Evolutionary conservation across 2,329 filamentous ascomycete species (phyloP).

Genomic region (Paradendryphiella salina): DNA sequence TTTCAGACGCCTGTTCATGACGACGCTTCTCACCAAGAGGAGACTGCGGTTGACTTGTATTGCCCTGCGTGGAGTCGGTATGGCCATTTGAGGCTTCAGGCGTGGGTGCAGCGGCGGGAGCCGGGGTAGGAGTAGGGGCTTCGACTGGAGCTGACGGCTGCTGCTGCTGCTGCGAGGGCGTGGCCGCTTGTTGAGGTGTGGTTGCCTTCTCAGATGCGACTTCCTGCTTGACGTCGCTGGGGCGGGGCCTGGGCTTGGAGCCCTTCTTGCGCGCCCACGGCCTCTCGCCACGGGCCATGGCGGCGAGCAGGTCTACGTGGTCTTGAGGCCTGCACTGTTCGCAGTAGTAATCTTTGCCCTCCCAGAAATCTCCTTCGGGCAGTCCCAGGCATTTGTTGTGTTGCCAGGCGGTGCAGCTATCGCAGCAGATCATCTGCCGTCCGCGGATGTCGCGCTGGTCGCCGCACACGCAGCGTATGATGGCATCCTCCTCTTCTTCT

Average conservation of each 20-base stretch:
- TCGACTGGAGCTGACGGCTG: conserved; percentile 13
- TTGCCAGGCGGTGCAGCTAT: conserved; percentile 91
- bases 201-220: conserved; percentile 46
- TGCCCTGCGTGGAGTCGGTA: conserved; percentile 29
- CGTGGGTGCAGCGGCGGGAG: conserved; percentile 12
- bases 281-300: conserved; percentile 77
- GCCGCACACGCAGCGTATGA: conserved; percentile 93
- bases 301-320: conserved; percentile 78
- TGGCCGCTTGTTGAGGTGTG: conserved; percentile 23
- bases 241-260: conserved; percentile 62
- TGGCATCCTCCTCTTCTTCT: conserved; percentile 58
- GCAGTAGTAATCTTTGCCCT: conserved; percentile 71
- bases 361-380: conserved; percentile 66
- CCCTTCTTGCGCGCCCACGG: conserved; percentile 73
- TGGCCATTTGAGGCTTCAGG: conserved; percentile 33
- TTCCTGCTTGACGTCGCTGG: conserved; percentile 62
- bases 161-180: conserved; percentile 21
- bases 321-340: conserved; percentile 84
- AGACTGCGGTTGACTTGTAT: conserved; percentile 40
- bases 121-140: conserved; percentile 19
- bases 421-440: conserved; percentile 94
- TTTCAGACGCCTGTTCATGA: conserved; percentile 38
- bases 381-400: conserved; percentile 96
- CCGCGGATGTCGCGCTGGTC: conserved; percentile 77
- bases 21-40: conserved; percentile 45